Evolutionary conservation across 768 basidiomycete species (phyloP).

Genomic region (Fistulinella prunicolor): DNA sequence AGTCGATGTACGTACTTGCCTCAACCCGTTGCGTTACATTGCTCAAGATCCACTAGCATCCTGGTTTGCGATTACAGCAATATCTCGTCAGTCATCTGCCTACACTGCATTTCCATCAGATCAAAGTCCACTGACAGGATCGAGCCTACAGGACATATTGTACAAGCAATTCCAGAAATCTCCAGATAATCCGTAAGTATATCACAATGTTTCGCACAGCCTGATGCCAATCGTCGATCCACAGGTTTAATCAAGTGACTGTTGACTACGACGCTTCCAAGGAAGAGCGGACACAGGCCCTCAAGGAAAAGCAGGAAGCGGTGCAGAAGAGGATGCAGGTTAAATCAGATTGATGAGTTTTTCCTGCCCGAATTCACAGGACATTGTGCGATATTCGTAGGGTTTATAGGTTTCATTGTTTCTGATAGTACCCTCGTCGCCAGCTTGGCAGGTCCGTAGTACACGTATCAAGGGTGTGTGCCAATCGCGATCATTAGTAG

Average conservation of each 20-base stretch:
- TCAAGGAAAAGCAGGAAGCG: constrained; percentile 63
- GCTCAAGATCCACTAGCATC: constrained; percentile 51
- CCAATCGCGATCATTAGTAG: constrained; percentile 5
- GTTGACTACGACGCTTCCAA: constrained; percentile 84
- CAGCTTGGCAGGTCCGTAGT: too few relatives aligned
- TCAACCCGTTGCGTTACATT: constrained; percentile 1
- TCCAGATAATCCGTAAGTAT: constrained; percentile 90
- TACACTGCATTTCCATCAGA: not conserved
- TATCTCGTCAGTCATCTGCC: constrained; percentile 57
- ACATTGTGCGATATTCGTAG: constrained; percentile 3
- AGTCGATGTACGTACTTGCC: constrained; percentile 56
- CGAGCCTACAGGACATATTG: constrained; percentile 61
- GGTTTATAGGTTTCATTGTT: not conserved
- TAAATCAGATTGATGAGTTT: constrained; percentile 9
- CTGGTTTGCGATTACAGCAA: constrained; percentile 87
- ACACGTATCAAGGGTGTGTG: not conserved
- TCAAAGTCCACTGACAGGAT: constrained; percentile 2
- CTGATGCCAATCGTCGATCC: not conserved
- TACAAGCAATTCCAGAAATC: constrained; percentile 97
- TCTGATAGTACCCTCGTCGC: constrained; percentile 16
- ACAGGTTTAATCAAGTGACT: constrained; percentile 79
- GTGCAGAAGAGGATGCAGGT: constrained; percentile 65
- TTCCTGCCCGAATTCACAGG: not conserved
- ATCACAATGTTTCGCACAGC: constrained; percentile 3
- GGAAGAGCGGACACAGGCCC: constrained; percentile 77